Evolutionary conservation across 805 yeast genomes (phyloP).

Genomic region (Kuraishia piskuri): DNA sequence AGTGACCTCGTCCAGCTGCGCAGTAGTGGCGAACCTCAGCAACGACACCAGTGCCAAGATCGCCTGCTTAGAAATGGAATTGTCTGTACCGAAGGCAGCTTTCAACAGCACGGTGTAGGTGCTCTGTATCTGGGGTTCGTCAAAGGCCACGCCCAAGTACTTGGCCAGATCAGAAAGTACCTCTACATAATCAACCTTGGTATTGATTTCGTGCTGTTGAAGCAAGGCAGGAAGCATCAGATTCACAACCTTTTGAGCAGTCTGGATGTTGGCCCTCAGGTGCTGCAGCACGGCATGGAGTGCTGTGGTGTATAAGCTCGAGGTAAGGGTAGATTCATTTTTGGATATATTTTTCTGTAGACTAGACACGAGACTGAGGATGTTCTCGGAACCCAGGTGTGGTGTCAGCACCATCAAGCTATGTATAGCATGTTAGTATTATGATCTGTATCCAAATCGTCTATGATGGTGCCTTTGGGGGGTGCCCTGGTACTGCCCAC

Average conservation of each 20-base stretch:
- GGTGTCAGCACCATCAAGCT: conserved; percentile 25
- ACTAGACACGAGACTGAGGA: conserved; percentile 21
- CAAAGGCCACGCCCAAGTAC: conserved; percentile 27
- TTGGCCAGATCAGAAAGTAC: conserved; percentile 47
- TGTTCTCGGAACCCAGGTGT: conserved; percentile 22
- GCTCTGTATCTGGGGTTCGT: conserved; percentile 12
- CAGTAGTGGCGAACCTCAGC: conserved; percentile 15
- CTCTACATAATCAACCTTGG: conserved; percentile 50
- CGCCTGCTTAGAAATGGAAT: conserved; percentile 36
- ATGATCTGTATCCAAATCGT: neutral
- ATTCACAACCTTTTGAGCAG: conserved; percentile 21
- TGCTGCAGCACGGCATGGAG: conserved; percentile 31
- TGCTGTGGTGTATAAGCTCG: conserved; percentile 46
- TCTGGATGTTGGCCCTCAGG: conserved; percentile 15
- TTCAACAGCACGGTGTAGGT: conserved; percentile 22
- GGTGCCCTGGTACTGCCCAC: no score
- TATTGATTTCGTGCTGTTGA: conserved; percentile 16
- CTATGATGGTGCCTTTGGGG: no score
- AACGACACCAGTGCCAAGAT: conserved; percentile 29
- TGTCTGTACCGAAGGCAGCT: conserved; percentile 29
- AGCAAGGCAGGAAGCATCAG: conserved; percentile 27
- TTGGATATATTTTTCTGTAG: conserved; percentile 15
- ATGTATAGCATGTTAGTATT: neutral
- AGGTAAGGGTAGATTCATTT: conserved; percentile 26
- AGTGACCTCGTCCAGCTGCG: conserved; percentile 15